phyloP scores from a whole-genome alignment of 2,329 filamentous ascomycete genomes.

The Fusarium brevicatenulatum region DNA sequence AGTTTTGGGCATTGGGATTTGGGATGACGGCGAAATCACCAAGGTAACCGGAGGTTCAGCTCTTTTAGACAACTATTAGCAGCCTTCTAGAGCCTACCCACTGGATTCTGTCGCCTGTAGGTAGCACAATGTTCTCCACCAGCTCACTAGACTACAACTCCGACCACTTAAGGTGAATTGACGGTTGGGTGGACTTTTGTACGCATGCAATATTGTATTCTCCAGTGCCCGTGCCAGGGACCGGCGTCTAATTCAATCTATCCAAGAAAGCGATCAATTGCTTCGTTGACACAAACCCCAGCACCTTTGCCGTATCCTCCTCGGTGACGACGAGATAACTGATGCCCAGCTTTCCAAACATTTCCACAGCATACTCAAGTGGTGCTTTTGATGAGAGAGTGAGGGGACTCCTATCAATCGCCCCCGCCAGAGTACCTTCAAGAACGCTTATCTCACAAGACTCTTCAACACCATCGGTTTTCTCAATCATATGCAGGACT shows the following conservation, averaged over 20 bases:
- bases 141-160: too few species aligned
- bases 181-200: too few species aligned
- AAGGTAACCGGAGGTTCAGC: slow-evolving; percentile 54
- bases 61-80: slow-evolving; percentile 42
- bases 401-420: slow-evolving; percentile 6
- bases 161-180: too few species aligned
- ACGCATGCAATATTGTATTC: too few species aligned
- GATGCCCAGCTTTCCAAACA: slow-evolving; percentile 11
- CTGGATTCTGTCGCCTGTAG: too few species aligned
- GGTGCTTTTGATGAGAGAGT: slow-evolving; percentile 2
- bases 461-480: neutral
- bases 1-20: slow-evolving; percentile 56
- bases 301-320: slow-evolving; percentile 9
- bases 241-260: neutral
- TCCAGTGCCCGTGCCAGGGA: too few species aligned
- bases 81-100: too few species aligned
- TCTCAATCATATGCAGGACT: neutral
- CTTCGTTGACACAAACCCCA: slow-evolving; percentile 3
- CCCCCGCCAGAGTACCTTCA: neutral
- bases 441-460: slow-evolving; percentile 1
- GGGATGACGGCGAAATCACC: slow-evolving; percentile 50
- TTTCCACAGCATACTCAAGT: slow-evolving; percentile 21
- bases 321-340: slow-evolving; percentile 5
- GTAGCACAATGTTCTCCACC: too few species aligned
- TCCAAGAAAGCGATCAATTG: slow-evolving; percentile 3